Percentiles rank a stretch among this genome's conserved stretches.
Conservation (phyloP, 2,329 filamentous ascomycete species). For the Parascedosporium putredinis region DNA sequence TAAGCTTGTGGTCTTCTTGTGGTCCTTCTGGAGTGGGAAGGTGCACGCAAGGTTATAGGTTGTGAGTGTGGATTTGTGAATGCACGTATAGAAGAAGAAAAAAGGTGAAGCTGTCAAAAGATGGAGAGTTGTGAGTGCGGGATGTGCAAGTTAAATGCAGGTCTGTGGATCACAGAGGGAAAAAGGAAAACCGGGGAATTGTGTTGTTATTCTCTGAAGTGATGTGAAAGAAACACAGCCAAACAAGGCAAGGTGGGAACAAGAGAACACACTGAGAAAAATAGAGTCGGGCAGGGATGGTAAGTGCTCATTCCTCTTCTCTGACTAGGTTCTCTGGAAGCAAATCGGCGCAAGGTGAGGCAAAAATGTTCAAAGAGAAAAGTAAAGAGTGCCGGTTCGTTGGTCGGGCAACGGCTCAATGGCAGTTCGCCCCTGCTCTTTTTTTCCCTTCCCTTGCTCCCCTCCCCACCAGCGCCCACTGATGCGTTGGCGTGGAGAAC, state of each 20-base stretch:
- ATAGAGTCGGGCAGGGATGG: neutral
- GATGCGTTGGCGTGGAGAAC: neutral
- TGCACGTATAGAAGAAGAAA: neutral
- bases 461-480: too few species aligned
- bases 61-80: too few species aligned
- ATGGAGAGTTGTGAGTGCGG: too few species aligned
- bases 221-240: too few species aligned
- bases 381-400: neutral
- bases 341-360: neutral
- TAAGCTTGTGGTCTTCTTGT: too few species aligned
- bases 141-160: too few species aligned
- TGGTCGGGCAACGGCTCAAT: slow-evolving; percentile 3
- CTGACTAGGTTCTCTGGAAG: too few species aligned
- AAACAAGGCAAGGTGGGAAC: too few species aligned
- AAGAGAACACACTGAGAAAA: neutral
- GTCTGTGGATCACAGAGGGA: too few species aligned
- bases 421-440: too few species aligned
- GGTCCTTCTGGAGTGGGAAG: too few species aligned
- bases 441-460: too few species aligned
- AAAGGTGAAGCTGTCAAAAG: neutral
- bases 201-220: neutral
- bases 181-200: neutral
- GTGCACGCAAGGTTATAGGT: neutral
- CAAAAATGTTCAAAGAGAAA: neutral
- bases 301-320: neutral